Base-by-base conservation (phyloP, 2,329 filamentous ascomycete species). In the Diaporthe helianthi region DNA sequence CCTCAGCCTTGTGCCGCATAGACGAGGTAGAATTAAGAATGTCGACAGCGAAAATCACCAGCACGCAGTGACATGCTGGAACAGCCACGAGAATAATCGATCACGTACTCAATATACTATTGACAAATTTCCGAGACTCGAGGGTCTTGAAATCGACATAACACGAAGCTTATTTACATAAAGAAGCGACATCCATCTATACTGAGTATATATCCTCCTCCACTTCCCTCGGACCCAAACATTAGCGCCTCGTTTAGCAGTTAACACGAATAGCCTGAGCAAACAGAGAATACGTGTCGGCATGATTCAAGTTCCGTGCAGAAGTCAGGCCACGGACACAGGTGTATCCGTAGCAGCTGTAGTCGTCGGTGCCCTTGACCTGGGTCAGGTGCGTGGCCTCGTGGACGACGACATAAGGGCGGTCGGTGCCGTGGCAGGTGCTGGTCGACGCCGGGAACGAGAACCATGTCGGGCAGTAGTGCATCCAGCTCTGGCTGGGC, bases 351-450 rank as follows among this genome's bases (percentile, higher is more conserved):
- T 90, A 91, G 36, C 81, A 60, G 36, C 54, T 85, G 65, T 85
- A 80, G 75, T 92, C 90, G 2, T 84, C 78, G 2, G 89, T 91
- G 12, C 88, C 87, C 68, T 86, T 87, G 71, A 79, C 79, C 83
- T 76, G 84, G 79, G 22, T 85, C 82, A 85, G 72, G 75, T 92
- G 90, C 7, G 89, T 90, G 73, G 84, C 82, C 82, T 92, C 90
- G 75, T 92, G 90, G n/a, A 92, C 77, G 44, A 84, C 84, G 17
- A 89, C 91, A 12, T 85, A 89, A 3, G 86, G 87, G 79, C 90
- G 87, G 75, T 91, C 90, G 78, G 92, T 89, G 2, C 75, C 84
- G 76, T 91, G 88, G 81, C 90, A 92, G 1, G 76, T 78, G 10
- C 73, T 74, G 9, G 84, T 79, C 41, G 87, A 70, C 1, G 83